Conservation (phyloP, 140 eudicot genomes). For the Flaveria floridana region DNA sequence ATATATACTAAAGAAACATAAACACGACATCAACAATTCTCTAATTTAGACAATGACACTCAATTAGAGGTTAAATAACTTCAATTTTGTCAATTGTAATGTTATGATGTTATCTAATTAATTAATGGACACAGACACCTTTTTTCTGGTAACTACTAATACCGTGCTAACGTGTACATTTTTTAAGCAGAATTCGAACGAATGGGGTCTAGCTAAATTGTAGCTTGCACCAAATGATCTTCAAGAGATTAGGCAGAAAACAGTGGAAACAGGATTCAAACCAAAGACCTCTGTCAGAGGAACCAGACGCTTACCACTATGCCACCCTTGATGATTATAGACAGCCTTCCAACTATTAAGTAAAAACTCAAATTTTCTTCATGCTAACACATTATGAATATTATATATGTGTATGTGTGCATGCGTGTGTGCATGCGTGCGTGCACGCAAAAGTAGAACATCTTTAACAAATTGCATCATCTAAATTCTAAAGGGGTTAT, state of each 20-base stretch:
- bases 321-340: too few relatives aligned
- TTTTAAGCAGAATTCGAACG: too few relatives aligned
- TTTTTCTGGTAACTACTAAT: neutral
- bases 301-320: too few relatives aligned
- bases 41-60: neutral
- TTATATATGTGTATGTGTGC: neutral
- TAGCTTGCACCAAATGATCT: too few relatives aligned
- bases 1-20: neutral
- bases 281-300: too few relatives aligned
- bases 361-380: neutral
- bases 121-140: neutral
- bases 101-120: neutral
- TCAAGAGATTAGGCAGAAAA: too few relatives aligned
- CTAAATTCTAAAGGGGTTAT: too few relatives aligned
- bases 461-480: neutral
- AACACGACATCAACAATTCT: neutral
- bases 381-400: neutral
- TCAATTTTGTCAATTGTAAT: neutral
- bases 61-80: neutral
- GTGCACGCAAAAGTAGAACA: neutral
- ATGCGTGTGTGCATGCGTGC: too few relatives aligned
- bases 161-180: too few relatives aligned
- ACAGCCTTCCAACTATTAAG: too few relatives aligned
- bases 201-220: too few relatives aligned
- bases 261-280: too few relatives aligned